Evolutionary conservation across 2,329 filamentous ascomycete species (phyloP).

Genomic region (Helicocarpus griseus): DNA sequence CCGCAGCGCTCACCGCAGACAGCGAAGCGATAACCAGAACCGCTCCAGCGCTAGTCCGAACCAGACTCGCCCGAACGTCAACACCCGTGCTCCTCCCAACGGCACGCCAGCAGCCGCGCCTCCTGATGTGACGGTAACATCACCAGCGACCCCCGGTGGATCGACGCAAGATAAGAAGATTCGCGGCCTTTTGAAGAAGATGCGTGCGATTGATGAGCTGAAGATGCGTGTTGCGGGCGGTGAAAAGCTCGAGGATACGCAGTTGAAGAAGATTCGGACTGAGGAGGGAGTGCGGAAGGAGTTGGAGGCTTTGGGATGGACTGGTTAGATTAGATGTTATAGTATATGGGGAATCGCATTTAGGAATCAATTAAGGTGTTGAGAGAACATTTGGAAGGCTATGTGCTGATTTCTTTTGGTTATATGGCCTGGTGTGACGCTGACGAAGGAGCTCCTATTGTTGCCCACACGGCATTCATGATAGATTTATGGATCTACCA

Average conservation of each 20-base stretch:
- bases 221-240: slow-evolving; percentile 93
- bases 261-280: slow-evolving; percentile 95
- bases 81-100: slow-evolving; percentile 25
- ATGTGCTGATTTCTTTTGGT: too few relatives aligned
- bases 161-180: slow-evolving; percentile 76
- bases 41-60: slow-evolving; percentile 6
- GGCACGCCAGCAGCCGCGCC: slow-evolving; percentile 21
- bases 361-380: too few relatives aligned
- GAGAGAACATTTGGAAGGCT: too few relatives aligned
- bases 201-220: slow-evolving; percentile 91
- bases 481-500: too few relatives aligned
- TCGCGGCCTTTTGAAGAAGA: slow-evolving; percentile 87
- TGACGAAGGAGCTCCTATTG: too few relatives aligned
- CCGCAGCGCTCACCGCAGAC: slow-evolving; percentile 19
- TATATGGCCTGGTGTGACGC: too few relatives aligned
- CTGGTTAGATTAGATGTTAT: slow-evolving; percentile 17
- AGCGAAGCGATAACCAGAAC: slow-evolving; percentile 16
- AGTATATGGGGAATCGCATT: not conserved
- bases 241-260: slow-evolving; percentile 95
- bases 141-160: slow-evolving; percentile 18
- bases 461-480: too few relatives aligned
- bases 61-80: slow-evolving; percentile 10
- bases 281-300: slow-evolving; percentile 79
- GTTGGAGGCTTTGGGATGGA: slow-evolving; percentile 53
- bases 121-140: slow-evolving; percentile 24